Conservation (phyloP, 78 protist species). For the Bodo saltans region DNA sequence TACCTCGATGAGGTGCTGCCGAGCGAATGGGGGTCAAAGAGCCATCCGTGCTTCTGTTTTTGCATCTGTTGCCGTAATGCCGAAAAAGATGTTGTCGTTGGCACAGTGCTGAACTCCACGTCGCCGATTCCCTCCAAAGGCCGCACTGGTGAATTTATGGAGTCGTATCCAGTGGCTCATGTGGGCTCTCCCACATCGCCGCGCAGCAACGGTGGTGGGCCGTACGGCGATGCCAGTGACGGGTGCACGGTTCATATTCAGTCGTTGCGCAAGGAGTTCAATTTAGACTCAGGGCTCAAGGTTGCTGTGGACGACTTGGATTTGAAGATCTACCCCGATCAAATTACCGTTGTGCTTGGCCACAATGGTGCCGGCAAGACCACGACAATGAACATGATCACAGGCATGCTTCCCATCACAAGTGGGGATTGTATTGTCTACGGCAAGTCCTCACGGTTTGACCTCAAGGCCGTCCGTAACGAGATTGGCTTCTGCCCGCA, state of each 20-base stretch:
- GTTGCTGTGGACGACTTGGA: no score
- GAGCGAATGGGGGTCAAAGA: constrained; percentile 9
- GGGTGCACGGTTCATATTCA: background rate
- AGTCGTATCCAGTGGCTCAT: constrained; percentile 48
- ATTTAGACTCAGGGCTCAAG: no score
- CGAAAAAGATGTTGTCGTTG: no score
- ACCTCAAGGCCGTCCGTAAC: constrained; percentile 34
- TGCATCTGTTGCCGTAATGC: no score
- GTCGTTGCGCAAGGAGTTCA: background rate
- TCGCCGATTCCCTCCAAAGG: no score
- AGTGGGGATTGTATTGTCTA: constrained; percentile 3
- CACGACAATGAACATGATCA: constrained; percentile 68
- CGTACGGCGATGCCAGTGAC: background rate
- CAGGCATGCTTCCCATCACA: constrained; percentile 49
- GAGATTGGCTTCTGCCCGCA: constrained; percentile 67
- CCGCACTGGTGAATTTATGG: no score
- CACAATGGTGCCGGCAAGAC: constrained; percentile 94
- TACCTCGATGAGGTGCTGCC: constrained; percentile 36
- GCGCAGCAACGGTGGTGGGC: constrained; percentile 44
- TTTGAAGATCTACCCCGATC: constrained; percentile 12
- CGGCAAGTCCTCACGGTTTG: no score
- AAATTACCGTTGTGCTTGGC: constrained; percentile 52
- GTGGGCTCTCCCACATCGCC: constrained; percentile 74
- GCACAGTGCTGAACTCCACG: no score
- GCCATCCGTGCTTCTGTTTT: constrained; percentile 14